Evolutionary conservation across 2,329 filamentous ascomycete genomes (phyloP), one percentile per base, ranked within the genome.

Genomic region (Colletotrichum melonis): DNA sequence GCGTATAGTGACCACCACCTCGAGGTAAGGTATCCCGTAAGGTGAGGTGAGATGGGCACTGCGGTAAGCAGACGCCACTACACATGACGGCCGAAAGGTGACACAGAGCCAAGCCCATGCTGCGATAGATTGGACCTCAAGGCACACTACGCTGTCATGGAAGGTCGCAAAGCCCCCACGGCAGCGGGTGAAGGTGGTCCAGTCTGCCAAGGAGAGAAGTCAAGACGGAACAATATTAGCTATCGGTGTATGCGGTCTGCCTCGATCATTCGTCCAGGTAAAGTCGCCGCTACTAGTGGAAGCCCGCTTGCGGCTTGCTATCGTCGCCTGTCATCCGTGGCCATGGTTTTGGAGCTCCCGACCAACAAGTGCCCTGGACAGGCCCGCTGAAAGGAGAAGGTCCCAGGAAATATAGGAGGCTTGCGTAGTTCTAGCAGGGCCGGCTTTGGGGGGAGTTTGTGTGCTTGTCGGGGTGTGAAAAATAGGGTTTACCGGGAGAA

Each of bases 401-500:
- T 7, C n/a, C 42, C 19, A 46, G 19, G n/a, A 52, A 46, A 49
- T 55, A 26, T 28, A 65, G 32, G 60, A 56, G 52, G 35, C 58
- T 24, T 24, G 55, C 54, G 54, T 54, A 11, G 54, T 24, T 24
- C 54, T 24, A 16, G n/a, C 28, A n/a, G 30, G 4, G 8, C 30
- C 32, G 22, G 32, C 49, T 28, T 38, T 32, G 32, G 32, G 49
- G 30, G 30, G 16, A 14, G 30, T 62, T 46, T 42, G 69, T 24
- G 60, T 73, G 46, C 30, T 72, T 54, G 66, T 64, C 54, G 52
- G 67, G 22, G 67, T 49, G 24, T 57, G 14, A 4, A 58, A 64
- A 71, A 73, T 71, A 71, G 71, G 71, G 71, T 73, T 66, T 66
- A 35, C 71, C 35, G 67, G 67, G 56, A 73, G 49, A 54, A 66